Conservation (phyloP, 139 green algal genomes). For the Monoraphidium neglectum region DNA sequence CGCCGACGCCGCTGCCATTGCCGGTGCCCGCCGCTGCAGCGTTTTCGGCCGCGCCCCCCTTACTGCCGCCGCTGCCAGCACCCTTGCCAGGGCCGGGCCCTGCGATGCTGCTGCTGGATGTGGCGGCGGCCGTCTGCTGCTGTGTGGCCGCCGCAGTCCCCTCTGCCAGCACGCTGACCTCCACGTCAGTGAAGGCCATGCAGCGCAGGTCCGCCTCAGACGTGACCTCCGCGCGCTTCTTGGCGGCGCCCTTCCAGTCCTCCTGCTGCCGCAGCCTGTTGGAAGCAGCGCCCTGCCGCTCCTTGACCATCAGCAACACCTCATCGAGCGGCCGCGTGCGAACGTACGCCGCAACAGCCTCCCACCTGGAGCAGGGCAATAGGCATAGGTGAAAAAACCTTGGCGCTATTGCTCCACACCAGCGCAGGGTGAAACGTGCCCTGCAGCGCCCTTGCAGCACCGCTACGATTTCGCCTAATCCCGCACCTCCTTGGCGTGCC, state of each 20-base stretch:
- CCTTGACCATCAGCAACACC: constrained; percentile 90
- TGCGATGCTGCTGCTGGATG: constrained; percentile 5
- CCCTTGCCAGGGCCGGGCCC: constrained; percentile 5
- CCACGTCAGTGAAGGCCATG: constrained; percentile 76
- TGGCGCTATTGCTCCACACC: too few species aligned
- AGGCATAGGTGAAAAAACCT: too few species aligned
- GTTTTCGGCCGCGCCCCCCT: background rate
- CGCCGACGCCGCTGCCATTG: constrained; percentile 2
- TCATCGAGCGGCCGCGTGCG: constrained; percentile 83
- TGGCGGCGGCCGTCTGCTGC: constrained; percentile 1
- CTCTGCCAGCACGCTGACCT: constrained; percentile 41
- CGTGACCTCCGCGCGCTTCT: constrained; percentile 63
- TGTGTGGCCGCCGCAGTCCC: constrained; percentile 5
- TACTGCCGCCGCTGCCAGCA: constrained; percentile 16
- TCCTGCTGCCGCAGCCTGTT: constrained; percentile 48
- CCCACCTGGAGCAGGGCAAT: too few species aligned
- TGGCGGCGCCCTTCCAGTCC: constrained; percentile 62
- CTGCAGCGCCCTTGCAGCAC: too few species aligned
- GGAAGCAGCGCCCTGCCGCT: constrained; percentile 51
- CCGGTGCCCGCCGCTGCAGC: constrained; percentile 22
- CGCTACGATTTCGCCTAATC: too few species aligned
- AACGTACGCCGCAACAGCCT: constrained; percentile 69
- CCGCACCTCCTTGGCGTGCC: constrained; percentile 87
- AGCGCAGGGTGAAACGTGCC: too few species aligned
- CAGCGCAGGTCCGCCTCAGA: constrained; percentile 37